A percentile compares a stretch with the other conserved stretches of the same genome.
Conservation (phyloP, 2,329 filamentous ascomycete species). For the Cryphonectria nitschkei region DNA sequence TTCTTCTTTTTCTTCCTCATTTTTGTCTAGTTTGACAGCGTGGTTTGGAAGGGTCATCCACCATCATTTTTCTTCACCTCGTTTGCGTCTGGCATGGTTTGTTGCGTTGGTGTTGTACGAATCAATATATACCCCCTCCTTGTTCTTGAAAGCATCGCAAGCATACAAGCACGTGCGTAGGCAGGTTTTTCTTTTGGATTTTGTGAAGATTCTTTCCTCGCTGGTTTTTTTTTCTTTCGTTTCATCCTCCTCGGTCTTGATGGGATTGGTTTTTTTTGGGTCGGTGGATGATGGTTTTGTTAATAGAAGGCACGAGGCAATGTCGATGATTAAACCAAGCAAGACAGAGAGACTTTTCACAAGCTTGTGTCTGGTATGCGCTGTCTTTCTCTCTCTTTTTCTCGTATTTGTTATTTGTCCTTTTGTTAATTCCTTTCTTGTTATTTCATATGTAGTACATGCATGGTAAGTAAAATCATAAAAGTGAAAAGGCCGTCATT, state of each 20-base stretch:
- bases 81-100: slow-evolving; percentile 3
- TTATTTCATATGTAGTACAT: not conserved
- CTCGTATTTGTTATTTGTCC: not conserved
- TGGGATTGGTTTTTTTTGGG: not conserved
- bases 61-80: not conserved
- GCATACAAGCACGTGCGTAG: not conserved
- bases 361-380: too few relatives aligned
- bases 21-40: not conserved
- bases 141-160: not conserved
- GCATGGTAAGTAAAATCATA: too few relatives aligned
- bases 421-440: not conserved
- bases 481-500: too few relatives aligned
- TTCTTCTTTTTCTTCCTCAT: not conserved
- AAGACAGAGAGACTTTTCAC: not conserved
- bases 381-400: not conserved
- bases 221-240: not conserved
- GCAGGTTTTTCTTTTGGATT: not conserved
- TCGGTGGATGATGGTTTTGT: not conserved
- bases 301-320: not conserved
- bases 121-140: slow-evolving; percentile 3
- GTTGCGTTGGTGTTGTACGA: not conserved
- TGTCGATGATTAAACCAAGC: not conserved
- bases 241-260: not conserved
- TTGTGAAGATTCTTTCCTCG: not conserved
- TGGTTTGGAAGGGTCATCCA: not conserved